Base-by-base conservation (phyloP, 2,329 filamentous ascomycete genomes). In the Claviceps spartinae region DNA sequence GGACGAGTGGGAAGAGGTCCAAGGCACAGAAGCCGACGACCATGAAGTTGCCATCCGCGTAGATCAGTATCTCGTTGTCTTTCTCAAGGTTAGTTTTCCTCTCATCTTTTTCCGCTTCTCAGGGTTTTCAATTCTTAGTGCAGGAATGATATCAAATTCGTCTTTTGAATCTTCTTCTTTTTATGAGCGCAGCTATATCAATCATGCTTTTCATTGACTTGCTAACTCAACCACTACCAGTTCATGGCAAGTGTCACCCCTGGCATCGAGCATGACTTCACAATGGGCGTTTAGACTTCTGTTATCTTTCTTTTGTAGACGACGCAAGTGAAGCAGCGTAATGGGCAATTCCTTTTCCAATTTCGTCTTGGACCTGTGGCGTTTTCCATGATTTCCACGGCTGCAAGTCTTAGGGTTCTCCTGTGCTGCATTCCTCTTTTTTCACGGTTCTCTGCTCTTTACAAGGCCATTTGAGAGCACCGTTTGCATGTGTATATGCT, bases 231-330 rank as follows among this genome's bases (percentile, higher is more conserved):
- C 20, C 20, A 24, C 9, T 4, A 51, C 34, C 51, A 79, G 77
- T 88, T 88, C 67, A 87, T 88, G 73, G 83, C 85, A 37, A 93
- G 85, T 61, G 93, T 98, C 45, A 97, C 91, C 16, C 93, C 93
- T 5, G 90, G 90, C 47, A 97, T 98, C 67, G 91, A 97, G 70
- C 88, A 96, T 67, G 91, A 97, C 66, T 96, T 94, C 67, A 97
- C 91, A 1, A 96, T 96, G 89, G 87, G 88, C 5, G 83, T 95
- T 41, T 95, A 74, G 75, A 4, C 30, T 34, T 11, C 30, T 34
- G 9, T 11, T 4, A 34, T 34, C 30, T 34, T 34, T 34, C 3
- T 11, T 34, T 34, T 34, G 30, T 34, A 34, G 9, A 34, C 30
- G 30, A 34, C 9, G 3, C 30, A 34, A 34, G 20, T 24, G 11